Evolutionary conservation across 441 rosid species (phyloP).

Genomic region (Flueggea neowawraea): DNA sequence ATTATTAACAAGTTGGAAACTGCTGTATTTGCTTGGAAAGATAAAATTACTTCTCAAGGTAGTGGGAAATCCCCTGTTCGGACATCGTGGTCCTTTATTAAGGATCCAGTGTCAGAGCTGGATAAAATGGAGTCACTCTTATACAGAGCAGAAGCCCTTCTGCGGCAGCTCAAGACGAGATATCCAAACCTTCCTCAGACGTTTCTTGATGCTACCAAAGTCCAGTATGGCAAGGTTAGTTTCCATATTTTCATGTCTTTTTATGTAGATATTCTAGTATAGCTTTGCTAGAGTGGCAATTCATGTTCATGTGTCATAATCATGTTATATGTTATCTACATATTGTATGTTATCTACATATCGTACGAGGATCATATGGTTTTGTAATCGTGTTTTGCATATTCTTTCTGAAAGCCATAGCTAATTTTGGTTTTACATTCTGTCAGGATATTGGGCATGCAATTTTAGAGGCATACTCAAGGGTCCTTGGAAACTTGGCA

Average conservation of each 20-base stretch:
- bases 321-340: too few species aligned
- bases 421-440: not conserved
- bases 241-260: not conserved
- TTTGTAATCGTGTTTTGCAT: too few species aligned
- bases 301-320: too few species aligned
- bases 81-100: constrained; percentile 75
- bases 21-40: constrained; percentile 77
- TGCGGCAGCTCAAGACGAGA: constrained; percentile 48
- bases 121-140: constrained; percentile 53
- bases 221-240: constrained; percentile 89
- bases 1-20: constrained; percentile 71
- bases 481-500: constrained; percentile 76
- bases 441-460: constrained; percentile 81
- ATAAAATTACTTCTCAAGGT: constrained; percentile 52
- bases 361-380: too few species aligned
- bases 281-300: too few species aligned
- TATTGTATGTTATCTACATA: too few species aligned
- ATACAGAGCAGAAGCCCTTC: constrained; percentile 62
- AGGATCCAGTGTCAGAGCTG: constrained; percentile 60
- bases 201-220: constrained; percentile 77
- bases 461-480: constrained; percentile 81
- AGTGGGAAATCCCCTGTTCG: constrained; percentile 57
- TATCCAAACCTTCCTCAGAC: constrained; percentile 83
- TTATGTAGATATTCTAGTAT: not conserved
- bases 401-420: not conserved